Evolutionary conservation across 225 moss, liverwort and hornwort genomes (phyloP), one percentile per base, ranked within the genome.

Genomic region (Polytrichum commune): DNA sequence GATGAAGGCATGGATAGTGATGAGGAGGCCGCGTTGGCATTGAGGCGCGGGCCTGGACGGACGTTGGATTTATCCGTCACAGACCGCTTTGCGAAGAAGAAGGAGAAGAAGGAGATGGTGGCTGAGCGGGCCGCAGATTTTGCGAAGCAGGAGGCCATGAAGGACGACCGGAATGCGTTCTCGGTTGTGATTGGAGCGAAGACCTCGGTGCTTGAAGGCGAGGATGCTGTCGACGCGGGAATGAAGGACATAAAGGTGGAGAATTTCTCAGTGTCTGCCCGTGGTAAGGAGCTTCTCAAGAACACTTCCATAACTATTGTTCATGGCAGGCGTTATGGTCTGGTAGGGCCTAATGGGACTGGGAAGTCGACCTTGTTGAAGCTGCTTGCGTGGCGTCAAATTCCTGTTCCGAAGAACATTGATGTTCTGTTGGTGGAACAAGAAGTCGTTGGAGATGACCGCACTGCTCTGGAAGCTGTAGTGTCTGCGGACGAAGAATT

Each of bases 341-440:
- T 96, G 57, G 96, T 96, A 8, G 96, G 96, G 2, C 96, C 96
- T 3, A 96, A 96, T 22, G 96, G 96, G 1, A 96, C 93, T 28
- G 96, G 96, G 1, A 96, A 96, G 71, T 93, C 96, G 10, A 96
- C 96, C 6, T 71, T 96, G 77, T 84, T 96, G 58, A 96, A 96
- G 83, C 79, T 96, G 70, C 73, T 96, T 29, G 93, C 96, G 0
- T 96, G 96, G 96, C 88, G 96, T 58, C 96, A 96, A 77, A 93
- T 96, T 74, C 96, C 96, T 1, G 96, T 96, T 71, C 96, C 96
- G 19, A 96, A 89, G 73, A 93, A 96, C 56, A 93, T 96, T 25
- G 96, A 96, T 53, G 96, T 96, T 71, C 73, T 96, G 33, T 86
- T 96, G 29, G 96, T 96, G 73, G 96, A 96, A 73, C 96, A 96